phyloP scores from a whole-genome alignment of 805 yeast genomes.

The Nakazawaea holstii region DNA sequence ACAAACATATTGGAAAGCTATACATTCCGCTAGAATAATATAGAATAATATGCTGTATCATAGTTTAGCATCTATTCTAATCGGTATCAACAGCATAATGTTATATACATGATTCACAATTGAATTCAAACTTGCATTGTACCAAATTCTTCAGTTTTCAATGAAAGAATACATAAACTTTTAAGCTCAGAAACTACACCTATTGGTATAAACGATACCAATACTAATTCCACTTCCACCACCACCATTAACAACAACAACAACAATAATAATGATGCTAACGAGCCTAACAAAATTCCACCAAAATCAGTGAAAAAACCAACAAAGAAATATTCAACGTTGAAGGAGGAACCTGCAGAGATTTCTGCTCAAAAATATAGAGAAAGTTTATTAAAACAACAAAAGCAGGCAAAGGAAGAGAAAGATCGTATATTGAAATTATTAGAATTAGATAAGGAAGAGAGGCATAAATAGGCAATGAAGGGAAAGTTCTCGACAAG shows the following conservation, averaged over 20 bases:
- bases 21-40: no score
- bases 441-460: conserved; percentile 48
- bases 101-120: no score
- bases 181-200: conserved; percentile 9
- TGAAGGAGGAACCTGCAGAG: conserved; percentile 38
- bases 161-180: conserved; percentile 18
- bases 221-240: background rate
- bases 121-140: no score
- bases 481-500: conserved; percentile 1
- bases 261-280: background rate
- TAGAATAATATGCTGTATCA: no score
- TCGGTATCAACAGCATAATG: no score
- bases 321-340: conserved; percentile 15
- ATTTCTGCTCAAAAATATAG: conserved; percentile 30
- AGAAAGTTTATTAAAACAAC: conserved; percentile 31
- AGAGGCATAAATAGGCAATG: conserved; percentile 23
- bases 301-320: conserved; percentile 9
- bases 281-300: conserved; percentile 1
- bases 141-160: no score
- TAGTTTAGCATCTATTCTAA: no score
- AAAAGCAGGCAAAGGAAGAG: conserved; percentile 39
- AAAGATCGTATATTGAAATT: conserved; percentile 48
- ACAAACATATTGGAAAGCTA: no score
- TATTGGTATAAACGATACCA: conserved; percentile 6
- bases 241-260: conserved; percentile 6